These are phyloP conservation scores for Bruguiera gymnorhiza DNA, from an alignment of 345 rosid species.

Conservation along the genomic window DNA sequence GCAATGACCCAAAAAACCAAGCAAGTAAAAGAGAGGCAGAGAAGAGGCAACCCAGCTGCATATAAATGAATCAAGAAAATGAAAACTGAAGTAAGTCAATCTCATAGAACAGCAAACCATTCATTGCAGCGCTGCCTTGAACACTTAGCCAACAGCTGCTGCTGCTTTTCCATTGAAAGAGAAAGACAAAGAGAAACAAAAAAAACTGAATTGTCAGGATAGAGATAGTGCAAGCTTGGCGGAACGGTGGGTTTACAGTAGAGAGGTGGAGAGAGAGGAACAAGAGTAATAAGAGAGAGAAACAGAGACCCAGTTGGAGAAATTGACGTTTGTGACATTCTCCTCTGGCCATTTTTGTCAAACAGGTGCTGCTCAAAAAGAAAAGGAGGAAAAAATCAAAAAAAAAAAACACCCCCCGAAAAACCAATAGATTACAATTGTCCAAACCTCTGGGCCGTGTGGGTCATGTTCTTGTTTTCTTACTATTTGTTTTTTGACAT, in stretches of 20 bases:
- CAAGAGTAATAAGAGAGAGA: conserved; percentile 1
- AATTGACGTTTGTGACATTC: conserved; percentile 27
- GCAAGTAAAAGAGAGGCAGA: neutral
- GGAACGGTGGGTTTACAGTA: conserved; percentile 11
- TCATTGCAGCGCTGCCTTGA: conserved; percentile 84
- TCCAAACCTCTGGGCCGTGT: conserved; percentile 48
- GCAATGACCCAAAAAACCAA: neutral
- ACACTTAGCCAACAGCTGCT: conserved; percentile 65
- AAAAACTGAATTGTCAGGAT: neutral
- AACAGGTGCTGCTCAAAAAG: conserved; percentile 32
- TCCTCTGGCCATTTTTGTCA: conserved; percentile 40
- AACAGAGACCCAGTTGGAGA: conserved; percentile 34
- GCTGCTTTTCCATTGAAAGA: conserved; percentile 63
- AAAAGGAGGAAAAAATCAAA: neutral
- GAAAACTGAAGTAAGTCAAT: neutral
- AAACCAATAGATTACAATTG: conserved; percentile 34
- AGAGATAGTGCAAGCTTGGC: neutral
- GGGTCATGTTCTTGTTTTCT: conserved; percentile 28
- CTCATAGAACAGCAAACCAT: conserved; percentile 49
- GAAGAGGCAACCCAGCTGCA: neutral
- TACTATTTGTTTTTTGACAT: neutral
- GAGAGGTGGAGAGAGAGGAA: conserved; percentile 5
- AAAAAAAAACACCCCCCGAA: too few species aligned
- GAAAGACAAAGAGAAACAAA: conserved; percentile 10
- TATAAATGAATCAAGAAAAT: neutral